These are phyloP conservation scores for Talaromyces piceae DNA, from an alignment of 2,329 filamentous ascomycete species.

Conservation along the genomic window DNA sequence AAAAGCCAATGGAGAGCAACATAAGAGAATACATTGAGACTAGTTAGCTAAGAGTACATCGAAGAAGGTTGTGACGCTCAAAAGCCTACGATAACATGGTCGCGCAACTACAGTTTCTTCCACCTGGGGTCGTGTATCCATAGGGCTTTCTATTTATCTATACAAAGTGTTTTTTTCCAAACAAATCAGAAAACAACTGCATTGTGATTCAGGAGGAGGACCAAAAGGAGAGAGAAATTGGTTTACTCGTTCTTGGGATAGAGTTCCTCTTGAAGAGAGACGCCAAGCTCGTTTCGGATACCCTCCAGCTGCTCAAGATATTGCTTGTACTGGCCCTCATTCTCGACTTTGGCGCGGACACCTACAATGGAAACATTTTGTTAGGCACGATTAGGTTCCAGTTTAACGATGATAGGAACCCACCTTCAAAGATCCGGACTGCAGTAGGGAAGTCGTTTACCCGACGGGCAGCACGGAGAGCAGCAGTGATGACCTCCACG, in stretches of 20 bases:
- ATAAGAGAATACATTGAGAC: neutral
- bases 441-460: constrained; percentile 99
- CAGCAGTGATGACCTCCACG: constrained; percentile 80
- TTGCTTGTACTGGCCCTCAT: constrained; percentile 97
- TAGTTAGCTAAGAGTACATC: neutral
- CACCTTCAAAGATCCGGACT: constrained; percentile 98
- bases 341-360: constrained; percentile 99
- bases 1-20: no score
- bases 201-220: neutral
- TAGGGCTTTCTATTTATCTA: constrained; percentile 13
- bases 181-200: neutral
- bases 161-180: constrained; percentile 12
- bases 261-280: constrained; percentile 84
- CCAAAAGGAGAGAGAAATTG: no score
- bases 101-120: neutral
- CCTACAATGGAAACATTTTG: constrained; percentile 51
- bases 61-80: neutral
- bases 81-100: neutral
- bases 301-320: constrained; percentile 82
- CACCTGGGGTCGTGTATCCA: constrained; percentile 12
- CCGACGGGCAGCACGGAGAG: constrained; percentile 84
- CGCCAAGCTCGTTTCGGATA: constrained; percentile 86
- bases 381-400: neutral
- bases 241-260: constrained; percentile 57
- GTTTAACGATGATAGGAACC: constrained; percentile 23